A percentile compares a stretch with the other conserved stretches of the same genome.
These are phyloP conservation scores for Pseudogymnoascus sp. DNA, from an alignment of 2,329 filamentous ascomycete species.

Conservation along the genomic window DNA sequence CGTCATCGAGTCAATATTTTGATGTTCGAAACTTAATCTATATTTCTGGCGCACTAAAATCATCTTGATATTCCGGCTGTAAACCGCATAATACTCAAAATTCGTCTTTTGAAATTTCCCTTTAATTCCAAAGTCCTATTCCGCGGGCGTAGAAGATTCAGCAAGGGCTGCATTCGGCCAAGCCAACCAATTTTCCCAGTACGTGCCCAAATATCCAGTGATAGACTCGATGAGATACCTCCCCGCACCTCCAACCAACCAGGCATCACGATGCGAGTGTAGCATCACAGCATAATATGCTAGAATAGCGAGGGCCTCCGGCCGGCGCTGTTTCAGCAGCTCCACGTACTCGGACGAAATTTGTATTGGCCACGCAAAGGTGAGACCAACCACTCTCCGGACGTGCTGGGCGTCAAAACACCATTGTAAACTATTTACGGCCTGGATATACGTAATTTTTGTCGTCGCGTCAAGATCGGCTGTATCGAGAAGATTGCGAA, in stretches of 20 bases:
- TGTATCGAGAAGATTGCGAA: conserved; percentile 10
- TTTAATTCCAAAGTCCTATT: background rate
- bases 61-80: background rate
- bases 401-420: conserved; percentile 13
- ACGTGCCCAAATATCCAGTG: conserved; percentile 16
- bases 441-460: conserved; percentile 11
- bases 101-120: background rate
- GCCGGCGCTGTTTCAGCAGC: conserved; percentile 25
- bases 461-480: conserved; percentile 7
- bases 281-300: conserved; percentile 31
- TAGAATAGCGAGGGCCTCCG: conserved; percentile 31
- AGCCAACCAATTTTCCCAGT: conserved; percentile 17
- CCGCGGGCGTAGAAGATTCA: background rate
- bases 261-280: conserved; percentile 21
- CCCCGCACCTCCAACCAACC: conserved; percentile 23
- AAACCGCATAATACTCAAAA: background rate
- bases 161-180: background rate
- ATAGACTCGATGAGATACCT: conserved; percentile 20
- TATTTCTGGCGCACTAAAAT: background rate
- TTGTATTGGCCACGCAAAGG: conserved; percentile 32
- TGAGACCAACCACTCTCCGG: conserved; percentile 11
- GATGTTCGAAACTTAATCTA: background rate
- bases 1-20: background rate
- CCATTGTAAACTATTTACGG: conserved; percentile 15
- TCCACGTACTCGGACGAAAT: conserved; percentile 26